Base-by-base conservation (phyloP, 139 green algal genomes). In the Gonium pectorale region DNA sequence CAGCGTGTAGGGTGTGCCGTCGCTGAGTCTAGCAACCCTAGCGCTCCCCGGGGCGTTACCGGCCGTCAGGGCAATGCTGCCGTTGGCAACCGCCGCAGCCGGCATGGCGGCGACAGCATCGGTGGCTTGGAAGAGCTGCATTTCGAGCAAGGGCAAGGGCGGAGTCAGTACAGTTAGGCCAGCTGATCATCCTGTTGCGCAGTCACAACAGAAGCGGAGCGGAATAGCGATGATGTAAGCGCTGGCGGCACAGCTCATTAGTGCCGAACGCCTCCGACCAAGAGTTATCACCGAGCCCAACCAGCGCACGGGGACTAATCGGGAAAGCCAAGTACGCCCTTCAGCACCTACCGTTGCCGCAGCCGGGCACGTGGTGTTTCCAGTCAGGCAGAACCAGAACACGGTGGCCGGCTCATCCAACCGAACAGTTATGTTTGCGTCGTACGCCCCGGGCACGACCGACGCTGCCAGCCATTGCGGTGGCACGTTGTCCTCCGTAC, bases 401-500 rank as follows among this genome's bases (percentile, higher is more conserved):
- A 80, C 79, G 5, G 67, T 72, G 22, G 41, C 67, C 6, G 82
- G 71, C 82, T 92, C 86, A 43, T 88, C 21, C 31, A 83, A 40
- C n/a, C 51, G 29, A 37, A 80, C 41, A 13, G 44, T 67, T 22
- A 86, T 13, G 40, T 44, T 79, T 24, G 79, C 89, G 15, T 66
- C 66, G 70, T 52, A 38, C 37, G 67, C 60, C 0, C 41, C 35
- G 0, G 69, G 31, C 33, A 22, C 40, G 27, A 87, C 83, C 8
- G 51, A 27, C 15, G 86, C 59, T 0, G 44, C 7, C 38, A 92
- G 59, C 51, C 78, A 89, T 5, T 70, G 6, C 5, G 86, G 86
- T 7, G 86, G 83, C 11, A 85, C 41, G 67, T 90, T 88, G 74
- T 92, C 86, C 21, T 88, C 80, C 0, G 89, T 92, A 67, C 86